These are phyloP conservation scores for Ascochyta koolunga DNA, from an alignment of 2,329 filamentous ascomycete species.

Conservation along the genomic window DNA sequence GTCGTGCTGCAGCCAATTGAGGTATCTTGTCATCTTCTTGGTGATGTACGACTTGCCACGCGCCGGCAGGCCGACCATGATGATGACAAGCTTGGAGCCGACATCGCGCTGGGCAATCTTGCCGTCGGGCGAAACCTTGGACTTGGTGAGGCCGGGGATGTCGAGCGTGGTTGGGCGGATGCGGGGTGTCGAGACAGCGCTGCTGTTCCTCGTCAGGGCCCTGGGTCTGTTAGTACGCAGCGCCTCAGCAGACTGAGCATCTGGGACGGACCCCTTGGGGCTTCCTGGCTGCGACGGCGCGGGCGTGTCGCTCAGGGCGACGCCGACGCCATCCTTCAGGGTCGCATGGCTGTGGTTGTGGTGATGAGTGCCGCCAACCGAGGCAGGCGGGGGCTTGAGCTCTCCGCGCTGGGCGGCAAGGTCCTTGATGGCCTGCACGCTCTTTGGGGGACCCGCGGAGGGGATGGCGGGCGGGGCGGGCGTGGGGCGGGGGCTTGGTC, in stretches of 20 bases:
- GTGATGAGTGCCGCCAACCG: slow-evolving; percentile 16
- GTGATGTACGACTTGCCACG: slow-evolving; percentile 98
- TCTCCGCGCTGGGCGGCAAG: slow-evolving; percentile 34
- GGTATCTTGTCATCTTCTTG: slow-evolving; percentile 93
- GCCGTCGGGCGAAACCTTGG: slow-evolving; percentile 92
- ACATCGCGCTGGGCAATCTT: slow-evolving; percentile 93
- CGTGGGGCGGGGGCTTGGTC: slow-evolving; percentile 28
- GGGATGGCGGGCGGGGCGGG: slow-evolving; percentile 25
- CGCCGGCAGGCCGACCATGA: slow-evolving; percentile 97
- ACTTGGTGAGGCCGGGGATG: slow-evolving; percentile 94
- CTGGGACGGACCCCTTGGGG: slow-evolving; percentile 62
- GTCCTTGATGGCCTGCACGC: slow-evolving; percentile 33
- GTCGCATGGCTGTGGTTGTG: slow-evolving; percentile 17
- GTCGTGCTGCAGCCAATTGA: slow-evolving; percentile 97
- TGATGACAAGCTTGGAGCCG: slow-evolving; percentile 92
- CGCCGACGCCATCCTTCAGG: slow-evolving; percentile 54
- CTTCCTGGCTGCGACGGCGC: slow-evolving; percentile 66
- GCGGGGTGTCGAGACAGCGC: slow-evolving; percentile 76
- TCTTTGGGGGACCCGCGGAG: slow-evolving; percentile 26
- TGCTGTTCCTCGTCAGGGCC: slow-evolving; percentile 73
- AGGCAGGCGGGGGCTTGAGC: slow-evolving; percentile 38
- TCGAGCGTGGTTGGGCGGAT: slow-evolving; percentile 93
- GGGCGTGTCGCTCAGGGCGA: slow-evolving; percentile 67
- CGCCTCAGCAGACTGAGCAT: slow-evolving; percentile 14
- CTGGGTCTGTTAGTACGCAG: slow-evolving; percentile 51